Evolutionary conservation across 2,329 filamentous ascomycete species (phyloP), one percentile per base, ranked within the genome.

Genomic region (Penicillium sp.): DNA sequence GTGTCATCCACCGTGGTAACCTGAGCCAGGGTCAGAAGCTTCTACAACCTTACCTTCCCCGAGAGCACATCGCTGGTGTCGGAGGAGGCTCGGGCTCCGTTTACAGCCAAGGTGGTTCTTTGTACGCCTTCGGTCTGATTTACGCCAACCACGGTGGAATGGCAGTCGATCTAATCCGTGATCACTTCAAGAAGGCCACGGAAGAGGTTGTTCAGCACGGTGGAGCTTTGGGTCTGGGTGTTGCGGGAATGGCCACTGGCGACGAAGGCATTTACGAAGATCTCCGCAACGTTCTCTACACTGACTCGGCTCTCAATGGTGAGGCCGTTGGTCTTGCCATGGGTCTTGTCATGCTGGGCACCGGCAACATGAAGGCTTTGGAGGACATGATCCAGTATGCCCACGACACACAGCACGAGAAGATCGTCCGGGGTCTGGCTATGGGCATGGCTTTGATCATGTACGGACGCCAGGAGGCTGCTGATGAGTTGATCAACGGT

Each of bases 381-480:
- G 91, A 97, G 68, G 91, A 96, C 63, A 97, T 99, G 93, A 94
- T 97, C 52, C 89, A 91, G 40, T 99, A 99, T 68, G 91, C 94
- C 3, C 94, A 97, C 67, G 94, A 99, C 62, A 99, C 94, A 1
- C 93, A 95, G 56, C 94, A 99, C 76, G 94, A 99, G 79, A 99
- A 99, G 83, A 97, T 96, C 67, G 91, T 99, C 20, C 91, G 94
- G 43, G 94, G 94, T 69, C 84, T 97, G 53, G 93, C 94, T 26
- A 84, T 99, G 61, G 94, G 94, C 52, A 97, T 99, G 91, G 91
- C 94, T 9, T 80, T 99, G 53, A 96, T 99, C 78, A 97, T 97
- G 93, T 99, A 94, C 65, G 91, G 89, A 41, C 89, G 91, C 54
- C 92, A 97, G 75, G 94, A 99, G 74, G 88, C 88, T 58, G 94